Percentiles rank a stretch among this genome's conserved stretches.
These are phyloP conservation scores for Penicillium atrosanguineum DNA, from an alignment of 495 filamentous ascomycete genomes.

Conservation along the genomic window DNA sequence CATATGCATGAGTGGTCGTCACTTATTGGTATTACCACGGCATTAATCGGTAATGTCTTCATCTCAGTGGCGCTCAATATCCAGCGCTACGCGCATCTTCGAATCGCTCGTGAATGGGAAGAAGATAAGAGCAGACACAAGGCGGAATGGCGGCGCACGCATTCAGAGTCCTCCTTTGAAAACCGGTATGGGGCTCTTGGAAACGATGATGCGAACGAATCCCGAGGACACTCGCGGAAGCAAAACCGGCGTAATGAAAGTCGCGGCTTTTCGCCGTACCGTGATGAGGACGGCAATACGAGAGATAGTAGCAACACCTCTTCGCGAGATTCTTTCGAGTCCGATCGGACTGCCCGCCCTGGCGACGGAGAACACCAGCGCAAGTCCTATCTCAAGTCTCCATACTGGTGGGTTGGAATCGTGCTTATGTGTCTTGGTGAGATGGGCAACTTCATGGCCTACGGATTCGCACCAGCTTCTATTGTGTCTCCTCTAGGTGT, in stretches of 20 bases:
- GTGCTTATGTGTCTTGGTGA: slow-evolving; percentile 90
- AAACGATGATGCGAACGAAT: background rate
- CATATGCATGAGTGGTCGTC: slow-evolving; percentile 79
- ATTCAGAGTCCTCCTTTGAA: slow-evolving; percentile 13
- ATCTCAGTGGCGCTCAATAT: slow-evolving; percentile 96
- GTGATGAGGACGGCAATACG: slow-evolving; percentile 24
- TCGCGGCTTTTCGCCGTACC: slow-evolving; percentile 23
- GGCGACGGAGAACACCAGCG: slow-evolving; percentile 30
- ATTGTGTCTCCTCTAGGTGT: slow-evolving; percentile 97
- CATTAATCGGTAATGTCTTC: slow-evolving; percentile 85
- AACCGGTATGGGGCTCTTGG: slow-evolving; percentile 36
- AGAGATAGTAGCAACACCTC: slow-evolving; percentile 13
- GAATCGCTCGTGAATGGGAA: slow-evolving; percentile 62
- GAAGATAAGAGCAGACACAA: slow-evolving; percentile 45
- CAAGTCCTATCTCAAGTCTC: slow-evolving; percentile 79
- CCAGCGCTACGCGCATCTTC: slow-evolving; percentile 91
- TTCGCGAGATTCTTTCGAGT: slow-evolving; percentile 33
- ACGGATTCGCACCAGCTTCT: slow-evolving; percentile 97
- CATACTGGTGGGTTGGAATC: slow-evolving; percentile 95
- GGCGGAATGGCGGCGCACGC: slow-evolving; percentile 26
- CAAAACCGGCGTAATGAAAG: slow-evolving; percentile 6
- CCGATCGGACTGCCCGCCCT: slow-evolving; percentile 39
- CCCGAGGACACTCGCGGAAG: slow-evolving; percentile 7
- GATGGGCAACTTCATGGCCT: slow-evolving; percentile 93
- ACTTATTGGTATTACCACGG: slow-evolving; percentile 89